Percentiles rank a stretch among this genome's conserved stretches.
Conservation (phyloP, 192 early-diverging fungal genomes). For the Polychytrium aggregatum region DNA sequence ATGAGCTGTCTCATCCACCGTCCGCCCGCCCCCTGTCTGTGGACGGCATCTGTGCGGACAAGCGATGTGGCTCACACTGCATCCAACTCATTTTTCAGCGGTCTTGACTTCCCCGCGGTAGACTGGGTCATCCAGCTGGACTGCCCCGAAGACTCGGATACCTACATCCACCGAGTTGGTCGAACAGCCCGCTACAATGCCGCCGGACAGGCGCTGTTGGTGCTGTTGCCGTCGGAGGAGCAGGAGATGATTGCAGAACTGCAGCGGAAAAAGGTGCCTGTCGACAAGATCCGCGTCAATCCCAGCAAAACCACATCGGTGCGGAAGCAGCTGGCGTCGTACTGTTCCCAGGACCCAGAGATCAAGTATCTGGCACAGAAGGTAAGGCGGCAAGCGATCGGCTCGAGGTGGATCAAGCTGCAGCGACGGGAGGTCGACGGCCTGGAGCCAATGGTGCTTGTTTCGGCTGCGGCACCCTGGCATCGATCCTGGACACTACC, state of each 20-base stretch:
- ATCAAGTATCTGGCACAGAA: conserved; percentile 96
- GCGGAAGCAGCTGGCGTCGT: conserved; percentile 70
- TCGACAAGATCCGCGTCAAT: conserved; percentile 83
- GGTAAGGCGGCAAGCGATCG: too few species aligned
- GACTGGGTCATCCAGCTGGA: conserved; percentile 99
- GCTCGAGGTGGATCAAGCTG: too few species aligned
- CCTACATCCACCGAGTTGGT: conserved; percentile 97
- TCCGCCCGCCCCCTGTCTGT: too few species aligned
- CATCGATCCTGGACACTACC: too few species aligned
- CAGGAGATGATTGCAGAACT: conserved; percentile 68
- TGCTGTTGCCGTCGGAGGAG: conserved; percentile 80
- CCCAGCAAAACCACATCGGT: conserved; percentile 70
- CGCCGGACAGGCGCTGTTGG: conserved; percentile 72
- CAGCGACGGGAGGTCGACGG: too few species aligned
- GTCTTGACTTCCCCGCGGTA: conserved; percentile 94
- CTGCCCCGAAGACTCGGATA: conserved; percentile 91
- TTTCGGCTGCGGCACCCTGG: too few species aligned
- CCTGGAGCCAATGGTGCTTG: too few species aligned
- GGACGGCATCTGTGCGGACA: too few species aligned
- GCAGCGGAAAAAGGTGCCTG: conserved; percentile 65
- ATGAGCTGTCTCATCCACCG: neutral
- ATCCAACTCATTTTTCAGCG: conserved; percentile 19
- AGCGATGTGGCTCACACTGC: neutral
- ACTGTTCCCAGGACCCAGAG: conserved; percentile 88
- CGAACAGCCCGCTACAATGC: conserved; percentile 92